Base-by-base conservation (phyloP, 257 asterid genomes). In the Solanum ossicruentum region DNA sequence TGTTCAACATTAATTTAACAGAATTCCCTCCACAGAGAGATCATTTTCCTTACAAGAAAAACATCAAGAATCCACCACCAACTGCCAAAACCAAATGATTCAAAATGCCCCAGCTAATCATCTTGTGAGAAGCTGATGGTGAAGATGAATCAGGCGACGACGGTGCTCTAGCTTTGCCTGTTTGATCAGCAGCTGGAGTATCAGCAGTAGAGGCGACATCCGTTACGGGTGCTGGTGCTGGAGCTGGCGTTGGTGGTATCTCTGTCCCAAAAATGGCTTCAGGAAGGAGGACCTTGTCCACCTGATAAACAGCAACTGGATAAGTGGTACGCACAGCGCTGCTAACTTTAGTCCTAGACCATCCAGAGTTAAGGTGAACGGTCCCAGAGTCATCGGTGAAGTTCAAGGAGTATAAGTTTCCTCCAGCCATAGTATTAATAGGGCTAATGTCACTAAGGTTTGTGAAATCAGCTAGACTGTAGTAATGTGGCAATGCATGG, bases 221-320 rank as follows among this genome's bases (percentile, higher is more conserved):
- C n/a, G 8, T 78, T 78, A 15, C 96, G 0, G 97, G 98, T 52
- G 95, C 88, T 0, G 98, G 98, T 9, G 96, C 91, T 0, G 98
- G 98, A 12, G 97, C 95, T 1, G 98, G 91, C 23, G 86, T 89
- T n/a, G 98, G 98, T 7, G 98, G 98, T 13, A 95, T 89, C 61
- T 93, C 93, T 1, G 97, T 94, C 73, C 98, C 98, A 28, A 94
- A 95, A 71, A 95, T 93, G 1, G 97, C 97, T 73, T 88, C 93
- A 0, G 98, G 98, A 80, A 94, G 91, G 20, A 95, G 90, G 10
- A 95, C 98, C 70, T 56, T 86, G 39, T 94, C 95, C 12, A 92
- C 90, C 90, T 94, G 94, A 78, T 91, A 95, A 70, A 95, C 81
- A 2, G 98, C 97, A 10, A 93, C 94, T 0, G 98, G 98, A 80